Evolutionary conservation across 768 basidiomycete species (phyloP).

Genomic region (Phaeotremella fagi): DNA sequence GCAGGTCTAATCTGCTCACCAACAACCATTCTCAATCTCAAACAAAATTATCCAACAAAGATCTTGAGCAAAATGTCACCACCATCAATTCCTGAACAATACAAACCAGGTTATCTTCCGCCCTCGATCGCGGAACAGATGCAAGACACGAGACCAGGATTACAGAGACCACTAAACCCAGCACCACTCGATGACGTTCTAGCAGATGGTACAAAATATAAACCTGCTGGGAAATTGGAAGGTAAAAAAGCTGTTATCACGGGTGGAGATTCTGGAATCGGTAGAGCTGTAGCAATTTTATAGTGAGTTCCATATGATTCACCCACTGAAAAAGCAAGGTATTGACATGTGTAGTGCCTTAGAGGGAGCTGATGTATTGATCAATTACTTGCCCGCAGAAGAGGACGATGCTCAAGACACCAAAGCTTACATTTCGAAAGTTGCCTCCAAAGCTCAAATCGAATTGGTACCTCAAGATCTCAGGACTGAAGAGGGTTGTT

Average conservation of each 20-base stretch:
- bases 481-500: slow-evolving; percentile 49
- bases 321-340: not conserved
- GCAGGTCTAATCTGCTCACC: too few species aligned
- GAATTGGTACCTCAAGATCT: slow-evolving; percentile 51
- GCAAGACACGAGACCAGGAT: slow-evolving; percentile 42
- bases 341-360: slow-evolving; percentile 28
- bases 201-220: slow-evolving; percentile 53
- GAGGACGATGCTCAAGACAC: slow-evolving; percentile 51
- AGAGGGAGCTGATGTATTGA: slow-evolving; percentile 40
- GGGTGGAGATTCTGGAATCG: slow-evolving; percentile 56
- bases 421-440: slow-evolving; percentile 49
- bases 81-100: slow-evolving; percentile 44
- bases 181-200: slow-evolving; percentile 50
- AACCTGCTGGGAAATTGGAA: slow-evolving; percentile 53
- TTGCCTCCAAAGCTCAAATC: slow-evolving; percentile 51
- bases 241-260: slow-evolving; percentile 54
- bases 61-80: slow-evolving; percentile 23
- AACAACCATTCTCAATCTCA: too few species aligned
- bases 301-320: slow-evolving; percentile 19
- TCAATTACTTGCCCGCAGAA: slow-evolving; percentile 44
- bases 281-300: slow-evolving; percentile 51
- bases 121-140: slow-evolving; percentile 40
- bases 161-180: slow-evolving; percentile 36
- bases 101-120: slow-evolving; percentile 41
- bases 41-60: not conserved